Evolutionary conservation across 225 moss, liverwort and hornwort genomes (phyloP).

Genomic region (Neckera pumila): DNA sequence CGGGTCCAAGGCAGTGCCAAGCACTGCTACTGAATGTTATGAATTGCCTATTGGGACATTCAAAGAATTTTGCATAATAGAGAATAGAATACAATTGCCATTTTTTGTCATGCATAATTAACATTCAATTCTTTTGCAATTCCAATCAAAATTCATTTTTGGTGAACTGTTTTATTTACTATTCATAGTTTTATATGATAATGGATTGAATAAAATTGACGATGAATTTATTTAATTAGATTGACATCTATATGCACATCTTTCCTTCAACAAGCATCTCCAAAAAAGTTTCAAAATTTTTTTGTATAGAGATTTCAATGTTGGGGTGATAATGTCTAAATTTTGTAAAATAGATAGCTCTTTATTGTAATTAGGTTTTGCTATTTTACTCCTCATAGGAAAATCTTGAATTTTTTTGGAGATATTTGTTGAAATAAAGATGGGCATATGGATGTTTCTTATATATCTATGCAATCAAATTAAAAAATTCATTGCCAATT

Average conservation of each 20-base stretch:
- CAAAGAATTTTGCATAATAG: too few relatives aligned
- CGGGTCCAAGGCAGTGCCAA: too few relatives aligned
- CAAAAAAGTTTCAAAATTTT: not conserved
- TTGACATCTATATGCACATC: not conserved
- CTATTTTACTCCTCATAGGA: too few relatives aligned
- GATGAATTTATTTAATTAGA: not conserved
- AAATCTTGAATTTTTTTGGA: too few relatives aligned
- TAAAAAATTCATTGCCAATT: too few relatives aligned
- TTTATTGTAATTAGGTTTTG: not conserved
- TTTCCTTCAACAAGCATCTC: not conserved
- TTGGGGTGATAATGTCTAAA: not conserved
- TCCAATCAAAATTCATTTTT: not conserved
- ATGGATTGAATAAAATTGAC: not conserved
- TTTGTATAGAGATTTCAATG: not conserved
- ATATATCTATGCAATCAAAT: too few relatives aligned
- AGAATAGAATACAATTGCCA: too few relatives aligned
- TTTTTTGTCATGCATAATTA: not conserved
- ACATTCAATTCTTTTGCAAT: rapidly evolving
- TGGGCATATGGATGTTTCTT: not conserved
- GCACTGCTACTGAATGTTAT: too few relatives aligned
- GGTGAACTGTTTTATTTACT: not conserved
- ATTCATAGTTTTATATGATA: not conserved
- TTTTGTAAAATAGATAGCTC: not conserved
- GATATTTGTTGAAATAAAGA: not conserved
- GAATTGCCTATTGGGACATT: not conserved